These are phyloP conservation scores for sweet orange (Citrus sinensis) DNA, from an alignment of 345 rosid species.

Conservation along the genomic window DNA sequence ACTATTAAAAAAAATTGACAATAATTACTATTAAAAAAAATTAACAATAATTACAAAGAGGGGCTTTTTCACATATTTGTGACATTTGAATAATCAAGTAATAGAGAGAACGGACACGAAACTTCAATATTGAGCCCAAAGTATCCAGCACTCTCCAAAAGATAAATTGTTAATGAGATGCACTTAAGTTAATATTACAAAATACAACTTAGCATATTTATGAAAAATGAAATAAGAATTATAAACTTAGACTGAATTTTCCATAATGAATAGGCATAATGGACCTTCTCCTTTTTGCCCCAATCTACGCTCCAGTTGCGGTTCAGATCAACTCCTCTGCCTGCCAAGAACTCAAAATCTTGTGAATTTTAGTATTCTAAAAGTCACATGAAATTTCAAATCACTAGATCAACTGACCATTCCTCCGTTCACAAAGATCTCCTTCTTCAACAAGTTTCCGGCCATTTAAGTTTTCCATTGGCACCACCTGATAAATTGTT, in stretches of 20 bases:
- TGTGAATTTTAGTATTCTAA: slow-evolving; percentile 11
- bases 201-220: background rate
- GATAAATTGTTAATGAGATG: background rate
- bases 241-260: background rate
- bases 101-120: background rate
- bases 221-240: background rate
- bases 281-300: slow-evolving; percentile 98
- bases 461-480: slow-evolving; percentile 91
- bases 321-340: slow-evolving; percentile 97
- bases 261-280: background rate
- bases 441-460: slow-evolving; percentile 92
- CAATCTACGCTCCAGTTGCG: slow-evolving; percentile 98
- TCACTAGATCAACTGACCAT: slow-evolving; percentile 41
- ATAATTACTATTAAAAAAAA: background rate
- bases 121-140: background rate
- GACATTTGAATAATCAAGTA: background rate
- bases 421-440: slow-evolving; percentile 94
- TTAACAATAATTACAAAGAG: slow-evolving; percentile 12
- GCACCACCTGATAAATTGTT: slow-evolving; percentile 59
- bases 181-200: background rate
- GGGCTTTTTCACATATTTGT: background rate
- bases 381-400: slow-evolving; percentile 1
- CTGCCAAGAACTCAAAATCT: slow-evolving; percentile 34
- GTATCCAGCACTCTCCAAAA: background rate
- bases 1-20: background rate